Evolutionary conservation across 306 rosid genomes (phyloP).

Genomic region (Castanea sativa): DNA sequence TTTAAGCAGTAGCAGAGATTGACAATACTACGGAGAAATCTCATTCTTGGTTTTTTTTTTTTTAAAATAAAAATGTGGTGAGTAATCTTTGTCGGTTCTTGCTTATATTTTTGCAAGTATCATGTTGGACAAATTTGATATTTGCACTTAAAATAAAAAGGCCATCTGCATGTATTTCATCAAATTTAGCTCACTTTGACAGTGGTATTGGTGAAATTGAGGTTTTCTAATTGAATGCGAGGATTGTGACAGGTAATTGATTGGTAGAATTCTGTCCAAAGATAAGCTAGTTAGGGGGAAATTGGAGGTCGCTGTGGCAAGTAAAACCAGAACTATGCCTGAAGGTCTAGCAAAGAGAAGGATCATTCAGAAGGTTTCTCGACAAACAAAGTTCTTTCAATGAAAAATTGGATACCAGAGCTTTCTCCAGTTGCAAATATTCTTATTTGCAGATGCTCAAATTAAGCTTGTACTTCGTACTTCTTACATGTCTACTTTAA

Average conservation of each 20-base stretch:
- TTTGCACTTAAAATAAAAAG: neutral
- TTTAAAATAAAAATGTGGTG: neutral
- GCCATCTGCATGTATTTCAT: conserved; percentile 2
- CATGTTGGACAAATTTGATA: neutral
- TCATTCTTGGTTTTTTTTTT: no score
- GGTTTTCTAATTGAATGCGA: conserved; percentile 23
- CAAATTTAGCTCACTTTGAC: neutral
- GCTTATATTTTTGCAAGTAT: neutral
- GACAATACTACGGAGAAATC: no score
- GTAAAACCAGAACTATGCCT: conserved; percentile 74
- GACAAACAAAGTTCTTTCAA: conserved; percentile 57
- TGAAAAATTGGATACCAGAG: conserved; percentile 71
- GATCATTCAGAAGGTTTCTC: conserved; percentile 90
- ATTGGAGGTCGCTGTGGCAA: conserved; percentile 53
- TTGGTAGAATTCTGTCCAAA: conserved; percentile 21
- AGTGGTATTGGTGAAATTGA: conserved; percentile 19
- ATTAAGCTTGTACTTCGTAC: conserved; percentile 47
- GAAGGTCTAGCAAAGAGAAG: conserved; percentile 79
- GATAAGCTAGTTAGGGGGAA: conserved; percentile 17
- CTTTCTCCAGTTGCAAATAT: conserved; percentile 84
- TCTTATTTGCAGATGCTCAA: conserved; percentile 83
- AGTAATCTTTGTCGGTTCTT: neutral
- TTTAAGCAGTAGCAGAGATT: no score
- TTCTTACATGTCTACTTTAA: conserved; percentile 1
- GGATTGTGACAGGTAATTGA: conserved; percentile 15